A percentile compares a stretch with the other conserved stretches of the same genome.
These are phyloP conservation scores for Candida sanyaensis DNA, from an alignment of 1,139 yeast genomes.

Conservation along the genomic window DNA sequence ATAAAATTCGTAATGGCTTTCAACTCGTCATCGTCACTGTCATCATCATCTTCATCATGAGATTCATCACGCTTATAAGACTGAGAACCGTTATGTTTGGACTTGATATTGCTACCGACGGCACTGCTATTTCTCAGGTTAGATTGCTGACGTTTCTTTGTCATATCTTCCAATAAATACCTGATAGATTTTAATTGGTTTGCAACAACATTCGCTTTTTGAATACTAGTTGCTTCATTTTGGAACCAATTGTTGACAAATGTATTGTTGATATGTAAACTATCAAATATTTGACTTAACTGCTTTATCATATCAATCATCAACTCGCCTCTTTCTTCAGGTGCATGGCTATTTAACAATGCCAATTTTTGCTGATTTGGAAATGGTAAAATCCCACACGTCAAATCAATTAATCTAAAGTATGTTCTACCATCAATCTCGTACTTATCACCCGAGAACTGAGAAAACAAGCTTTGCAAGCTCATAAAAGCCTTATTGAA, in stretches of 20 bases:
- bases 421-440: conserved; percentile 30
- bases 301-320: conserved; percentile 34
- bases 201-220: conserved; percentile 59
- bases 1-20: conserved; percentile 46
- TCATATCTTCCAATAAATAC: conserved; percentile 54
- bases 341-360: conserved; percentile 37
- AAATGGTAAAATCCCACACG: conserved; percentile 62
- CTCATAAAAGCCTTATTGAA: conserved; percentile 42
- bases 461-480: conserved; percentile 34
- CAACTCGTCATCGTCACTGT: conserved; percentile 48
- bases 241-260: conserved; percentile 50
- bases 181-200: conserved; percentile 61
- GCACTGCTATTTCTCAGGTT: conserved; percentile 1
- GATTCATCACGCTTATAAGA: conserved; percentile 6
- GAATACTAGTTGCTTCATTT: conserved; percentile 52
- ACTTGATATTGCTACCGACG: not conserved
- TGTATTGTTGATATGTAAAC: conserved; percentile 32
- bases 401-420: conserved; percentile 51
- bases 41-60: conserved; percentile 27
- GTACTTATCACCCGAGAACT: conserved; percentile 24
- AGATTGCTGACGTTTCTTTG: conserved; percentile 20
- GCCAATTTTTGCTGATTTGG: conserved; percentile 48
- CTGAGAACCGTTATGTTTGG: not conserved
- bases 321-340: conserved; percentile 33
- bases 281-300: conserved; percentile 37